Base-by-base conservation (phyloP, 768 basidiomycete genomes). In the Psilocybe subaeruginosa region DNA sequence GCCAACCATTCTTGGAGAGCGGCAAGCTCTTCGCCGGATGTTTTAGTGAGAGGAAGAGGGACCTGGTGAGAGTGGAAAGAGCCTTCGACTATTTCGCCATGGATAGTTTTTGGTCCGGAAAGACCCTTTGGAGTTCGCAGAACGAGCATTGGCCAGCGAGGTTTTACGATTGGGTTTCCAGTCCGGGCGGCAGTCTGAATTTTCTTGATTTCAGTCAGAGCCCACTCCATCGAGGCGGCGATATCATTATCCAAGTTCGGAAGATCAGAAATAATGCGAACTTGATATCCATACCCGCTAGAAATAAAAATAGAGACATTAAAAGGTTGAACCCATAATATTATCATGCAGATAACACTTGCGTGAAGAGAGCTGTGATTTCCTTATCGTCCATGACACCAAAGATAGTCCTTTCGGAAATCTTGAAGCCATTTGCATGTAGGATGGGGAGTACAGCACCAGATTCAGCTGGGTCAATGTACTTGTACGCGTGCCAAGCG, bases 381-480 rank as follows among this genome's bases (percentile, higher is more conserved):
- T 96, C 95, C 68, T 90, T 88, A 71, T 97, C 82, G 68, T 96
- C 94, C 93, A 96, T 95, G 19, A 89, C 89, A 43, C 94, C 95
- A 60, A 87, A 90, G 60, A 97, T 90, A 14, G 95, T 96, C 39
- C 93, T 84, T 70, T 95, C 92, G 0, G 91, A 92, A 62, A 96
- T 95, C 80, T 95, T 91, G 83, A 92, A 93, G 14, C 91, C 90
- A 64, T 95, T 95, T 64, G 90, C 84, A 69, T 95, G 92, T 1
- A 97, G 79, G 64, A 96, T 92, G 27, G 94, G 95, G n/a, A 97
- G 77, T 17, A 96, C 92, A 0, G 95, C 93, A 17, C 95, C 94
- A 2, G 89, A 91, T 74, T 95, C 94, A 14, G 84, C 85, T 23
- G 95, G 94, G 70, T 97, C 93, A 66, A 96, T 85, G 71, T 90